A percentile compares a stretch with the other conserved stretches of the same genome.
phyloP scores from a whole-genome alignment of 2,329 filamentous ascomycete genomes.

The Exophiala sideris region DNA sequence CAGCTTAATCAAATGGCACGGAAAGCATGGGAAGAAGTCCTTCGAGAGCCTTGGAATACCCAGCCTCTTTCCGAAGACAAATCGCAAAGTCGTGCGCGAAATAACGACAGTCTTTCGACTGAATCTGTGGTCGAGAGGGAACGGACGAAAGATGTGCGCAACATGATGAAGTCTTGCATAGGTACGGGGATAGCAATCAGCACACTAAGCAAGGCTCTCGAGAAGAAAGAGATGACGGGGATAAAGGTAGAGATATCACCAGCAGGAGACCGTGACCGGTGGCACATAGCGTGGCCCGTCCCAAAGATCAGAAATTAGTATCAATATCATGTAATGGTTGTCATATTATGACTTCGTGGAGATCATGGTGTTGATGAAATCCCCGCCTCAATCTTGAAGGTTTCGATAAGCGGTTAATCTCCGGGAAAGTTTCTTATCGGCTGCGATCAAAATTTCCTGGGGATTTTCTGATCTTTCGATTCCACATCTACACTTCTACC shows the following conservation, averaged over 20 bases:
- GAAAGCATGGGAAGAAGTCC: constrained; percentile 42
- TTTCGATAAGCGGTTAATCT: neutral
- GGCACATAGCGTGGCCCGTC: constrained; percentile 46
- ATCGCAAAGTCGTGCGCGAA: constrained; percentile 26
- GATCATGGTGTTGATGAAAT: no score
- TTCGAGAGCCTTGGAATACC: constrained; percentile 36
- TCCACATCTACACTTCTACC: neutral
- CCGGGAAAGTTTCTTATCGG: neutral
- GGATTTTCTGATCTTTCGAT: neutral
- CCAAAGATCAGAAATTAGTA: constrained; percentile 34
- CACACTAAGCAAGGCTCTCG: constrained; percentile 56
- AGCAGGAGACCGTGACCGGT: constrained; percentile 38
- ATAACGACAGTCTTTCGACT: neutral
- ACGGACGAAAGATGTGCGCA: constrained; percentile 60
- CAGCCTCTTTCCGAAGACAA: constrained; percentile 21
- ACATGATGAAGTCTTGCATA: constrained; percentile 67
- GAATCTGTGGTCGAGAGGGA: constrained; percentile 51
- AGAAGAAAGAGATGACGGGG: constrained; percentile 28
- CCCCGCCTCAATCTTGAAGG: neutral
- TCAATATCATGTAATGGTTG: neutral
- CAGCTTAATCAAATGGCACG: constrained; percentile 40
- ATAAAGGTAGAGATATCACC: constrained; percentile 22
- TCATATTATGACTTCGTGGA: no score
- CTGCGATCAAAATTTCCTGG: constrained; percentile 5
- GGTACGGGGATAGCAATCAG: constrained; percentile 64